Percentiles rank a stretch among this genome's conserved stretches.
These are phyloP conservation scores for Albatrellus ellisii DNA, from an alignment of 768 basidiomycete genomes.

Conservation along the genomic window DNA sequence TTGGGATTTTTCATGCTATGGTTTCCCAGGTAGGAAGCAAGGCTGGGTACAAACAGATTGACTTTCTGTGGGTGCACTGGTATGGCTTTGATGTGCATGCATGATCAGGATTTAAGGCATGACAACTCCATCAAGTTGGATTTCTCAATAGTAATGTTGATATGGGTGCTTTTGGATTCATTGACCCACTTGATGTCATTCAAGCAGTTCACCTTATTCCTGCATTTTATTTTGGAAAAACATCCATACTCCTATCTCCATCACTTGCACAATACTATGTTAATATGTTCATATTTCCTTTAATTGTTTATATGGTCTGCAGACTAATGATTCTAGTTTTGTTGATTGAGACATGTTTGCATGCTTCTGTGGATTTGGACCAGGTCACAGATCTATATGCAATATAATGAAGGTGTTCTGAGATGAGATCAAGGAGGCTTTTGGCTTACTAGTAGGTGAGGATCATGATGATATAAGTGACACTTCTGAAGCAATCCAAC, in stretches of 20 bases:
- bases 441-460: no score
- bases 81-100: slow-evolving; percentile 10
- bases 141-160: slow-evolving; percentile 13
- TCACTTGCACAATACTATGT: background rate
- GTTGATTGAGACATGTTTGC: no score
- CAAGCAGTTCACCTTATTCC: slow-evolving; percentile 23
- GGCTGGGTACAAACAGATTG: slow-evolving; percentile 8
- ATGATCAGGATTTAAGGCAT: slow-evolving; percentile 1
- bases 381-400: no score
- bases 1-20: slow-evolving; percentile 18
- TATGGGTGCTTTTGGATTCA: slow-evolving; percentile 23
- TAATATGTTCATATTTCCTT: background rate
- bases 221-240: slow-evolving; percentile 12
- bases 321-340: no score
- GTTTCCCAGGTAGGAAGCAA: slow-evolving; percentile 10
- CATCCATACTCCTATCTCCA: slow-evolving; percentile 6
- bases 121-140: slow-evolving; percentile 13
- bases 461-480: no score
- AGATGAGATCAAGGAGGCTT: no score
- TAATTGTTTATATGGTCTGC: no score
- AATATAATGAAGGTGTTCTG: no score
- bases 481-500: no score
- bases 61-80: slow-evolving; percentile 26
- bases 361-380: no score
- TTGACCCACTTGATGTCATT: slow-evolving; percentile 22